Evolutionary conservation across 148 eudicot species (phyloP).

Genomic region (Persicaria tinctoria): DNA sequence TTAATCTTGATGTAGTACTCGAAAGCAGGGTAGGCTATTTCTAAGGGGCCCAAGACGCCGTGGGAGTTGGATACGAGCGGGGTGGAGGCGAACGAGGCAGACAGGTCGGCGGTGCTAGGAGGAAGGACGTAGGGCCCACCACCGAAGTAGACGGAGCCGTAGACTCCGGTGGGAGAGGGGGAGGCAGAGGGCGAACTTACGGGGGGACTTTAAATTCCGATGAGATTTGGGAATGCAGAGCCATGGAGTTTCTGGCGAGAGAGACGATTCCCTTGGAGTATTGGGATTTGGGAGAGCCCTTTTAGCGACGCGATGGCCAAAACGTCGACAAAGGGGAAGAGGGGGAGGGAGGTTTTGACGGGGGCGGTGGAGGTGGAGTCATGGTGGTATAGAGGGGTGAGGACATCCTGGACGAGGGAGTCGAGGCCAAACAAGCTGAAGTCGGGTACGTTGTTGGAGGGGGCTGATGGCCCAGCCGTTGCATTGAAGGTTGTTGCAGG

Average conservation of each 20-base stretch:
- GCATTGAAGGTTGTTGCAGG: neutral
- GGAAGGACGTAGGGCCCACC: slow-evolving; percentile 29
- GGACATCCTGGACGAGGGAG: too few relatives aligned
- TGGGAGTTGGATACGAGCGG: slow-evolving; percentile 22
- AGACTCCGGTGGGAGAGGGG: neutral
- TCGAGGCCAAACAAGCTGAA: neutral
- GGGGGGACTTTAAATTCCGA: neutral
- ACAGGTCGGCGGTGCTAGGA: slow-evolving; percentile 15
- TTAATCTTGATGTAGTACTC: slow-evolving; percentile 24
- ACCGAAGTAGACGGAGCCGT: slow-evolving; percentile 31
- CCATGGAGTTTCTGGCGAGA: neutral
- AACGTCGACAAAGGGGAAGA: slow-evolving; percentile 24
- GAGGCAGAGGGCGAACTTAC: too few relatives aligned
- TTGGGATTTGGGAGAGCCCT: slow-evolving; percentile 26
- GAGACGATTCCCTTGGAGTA: slow-evolving; percentile 22
- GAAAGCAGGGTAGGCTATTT: neutral
- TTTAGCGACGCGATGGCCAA: slow-evolving; percentile 10
- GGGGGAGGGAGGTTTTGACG: neutral
- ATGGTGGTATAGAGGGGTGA: slow-evolving; percentile 5
- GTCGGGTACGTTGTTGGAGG: neutral
- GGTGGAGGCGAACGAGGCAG: slow-evolving; percentile 16
- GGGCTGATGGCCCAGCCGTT: slow-evolving; percentile 1
- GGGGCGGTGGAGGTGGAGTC: neutral
- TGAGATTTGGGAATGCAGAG: neutral
- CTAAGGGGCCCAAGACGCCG: neutral